Base-by-base conservation (phyloP, 208 protist species). In the Novymonas esmeraldas region DNA sequence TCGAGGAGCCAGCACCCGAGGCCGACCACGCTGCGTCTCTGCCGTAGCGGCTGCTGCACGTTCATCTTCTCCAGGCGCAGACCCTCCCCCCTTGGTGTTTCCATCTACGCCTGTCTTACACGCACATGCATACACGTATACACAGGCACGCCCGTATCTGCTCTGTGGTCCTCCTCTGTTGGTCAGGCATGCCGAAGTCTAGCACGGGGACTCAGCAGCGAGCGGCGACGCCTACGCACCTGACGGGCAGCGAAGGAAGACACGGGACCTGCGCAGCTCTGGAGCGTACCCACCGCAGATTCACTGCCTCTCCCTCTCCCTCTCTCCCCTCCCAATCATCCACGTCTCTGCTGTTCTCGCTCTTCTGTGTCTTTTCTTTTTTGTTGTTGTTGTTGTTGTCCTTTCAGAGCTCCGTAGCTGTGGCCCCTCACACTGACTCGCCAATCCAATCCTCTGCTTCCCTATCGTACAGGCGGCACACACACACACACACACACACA, bases 1-100 rank as follows among this genome's bases (percentile, higher is more conserved):
- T 78, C 60, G 67, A 73, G 58, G 76, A 75, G n/a, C 42, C 60
- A 2, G 39, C 48, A 16, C 13, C 45, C 20, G 70, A 70, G 24
- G 13, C 63, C 14, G 38, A 28, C 20, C 45, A 60, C 11, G 18
- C 45, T 9, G 14, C 45, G 5, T 49, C 56, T 16, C 56, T 61
- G 5, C 3, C 39, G 9, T 61, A 46, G 39, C 6, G 52, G 29
- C 6, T 20, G 7, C 26, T 59, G 13, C 33, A 59, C 20, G n/a
- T 56, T 5, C n/a, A 26, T n/a, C n/a, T n/a, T n/a, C n/a, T n/a
- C n/a, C n/a, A n/a, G n/a, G n/a, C n/a, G n/a, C n/a, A n/a, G n/a
- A n/a, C n/a, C n/a, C n/a, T n/a, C n/a, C n/a, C n/a, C n/a, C n/a
- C n/a, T n/a, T n/a, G n/a, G n/a, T n/a, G n/a, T n/a, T n/a, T n/a